Evolutionary conservation across 352 stramenopile genomes (phyloP), one percentile per base, ranked within the genome.

Genomic region (Aphanomyces astaci): DNA sequence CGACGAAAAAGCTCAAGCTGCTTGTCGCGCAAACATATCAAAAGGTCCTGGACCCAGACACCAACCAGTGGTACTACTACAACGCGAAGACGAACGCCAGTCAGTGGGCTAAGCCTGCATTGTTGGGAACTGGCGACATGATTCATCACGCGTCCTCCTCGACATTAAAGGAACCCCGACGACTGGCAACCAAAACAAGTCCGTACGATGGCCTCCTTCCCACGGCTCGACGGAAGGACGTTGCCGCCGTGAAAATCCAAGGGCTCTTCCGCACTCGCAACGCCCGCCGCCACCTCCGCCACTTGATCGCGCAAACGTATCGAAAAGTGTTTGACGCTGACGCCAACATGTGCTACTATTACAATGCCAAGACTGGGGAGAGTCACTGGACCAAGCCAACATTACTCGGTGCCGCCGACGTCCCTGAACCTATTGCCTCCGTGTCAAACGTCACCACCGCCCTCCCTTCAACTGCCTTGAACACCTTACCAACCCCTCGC

Each of bases 31-130:
- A 71, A 51, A 72, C 71, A 0, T 79, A 76, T 45, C 64, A 79
- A 9, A 71, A 75, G 3, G 70, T 78, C 4, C 66, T 76, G 33
- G 66, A 81, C 32, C 59, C 73, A 22, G 70, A 65, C 4, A 75
- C 60, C 53, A 76, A 78, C 49, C 64, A 70, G 11, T 81, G 77
- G 45, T 82, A 80, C 45, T 85, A 81, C 75, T 85, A 78, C 73
- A 82, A 82, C 70, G 31, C 57, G 25, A 66, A 70, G 17, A 80
- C 76, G 0, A 55, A 40, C 9, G 33, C 66, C 27, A 82, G 76
- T 59, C 74, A 79, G 28, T 81, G 76, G 76, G 59, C 77, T 46
- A 22, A 71, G 7, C 78, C 78, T 17, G n/a, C 49, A 3, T n/a
- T 55, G 11, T 52, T 76, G 5, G 60, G 31, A 4, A 30, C 31